These are phyloP conservation scores for Euphorbia peplus DNA, from an alignment of 345 rosid species.

Conservation along the genomic window DNA sequence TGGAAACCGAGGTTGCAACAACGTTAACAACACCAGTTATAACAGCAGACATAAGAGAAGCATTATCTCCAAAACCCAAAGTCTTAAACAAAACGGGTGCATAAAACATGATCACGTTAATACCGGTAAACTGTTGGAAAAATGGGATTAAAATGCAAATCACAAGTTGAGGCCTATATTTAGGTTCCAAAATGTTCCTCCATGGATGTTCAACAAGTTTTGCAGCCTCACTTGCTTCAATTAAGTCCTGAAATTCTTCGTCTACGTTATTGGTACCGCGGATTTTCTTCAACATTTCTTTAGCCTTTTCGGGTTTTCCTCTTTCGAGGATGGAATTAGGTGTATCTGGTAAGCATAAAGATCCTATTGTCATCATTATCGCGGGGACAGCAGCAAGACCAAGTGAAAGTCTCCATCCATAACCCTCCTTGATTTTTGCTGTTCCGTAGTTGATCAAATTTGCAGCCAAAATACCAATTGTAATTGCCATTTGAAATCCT, in stretches of 20 bases:
- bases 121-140: conserved; percentile 78
- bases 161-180: conserved; percentile 63
- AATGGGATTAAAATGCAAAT: conserved; percentile 51
- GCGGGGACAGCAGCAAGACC: conserved; percentile 71
- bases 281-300: conserved; percentile 46
- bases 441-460: conserved; percentile 65
- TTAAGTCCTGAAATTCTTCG: conserved; percentile 59
- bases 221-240: conserved; percentile 56
- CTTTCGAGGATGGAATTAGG: conserved; percentile 76
- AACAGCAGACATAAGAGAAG: conserved; percentile 67
- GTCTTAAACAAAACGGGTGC: conserved; percentile 77
- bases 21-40: conserved; percentile 68
- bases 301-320: conserved; percentile 59
- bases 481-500: conserved; percentile 73
- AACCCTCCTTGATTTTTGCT: conserved; percentile 43
- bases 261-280: conserved; percentile 55
- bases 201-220: conserved; percentile 58
- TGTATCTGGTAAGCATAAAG: conserved; percentile 65
- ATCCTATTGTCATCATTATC: conserved; percentile 58
- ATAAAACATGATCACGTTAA: conserved; percentile 69
- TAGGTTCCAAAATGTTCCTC: conserved; percentile 49
- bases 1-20: conserved; percentile 53
- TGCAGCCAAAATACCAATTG: conserved; percentile 64
- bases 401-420: conserved; percentile 73
- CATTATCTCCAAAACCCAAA: conserved; percentile 61